Percentiles rank a stretch among this genome's conserved stretches.
These are phyloP conservation scores for Acacia confusa DNA, from an alignment of 306 rosid species.

Conservation along the genomic window DNA sequence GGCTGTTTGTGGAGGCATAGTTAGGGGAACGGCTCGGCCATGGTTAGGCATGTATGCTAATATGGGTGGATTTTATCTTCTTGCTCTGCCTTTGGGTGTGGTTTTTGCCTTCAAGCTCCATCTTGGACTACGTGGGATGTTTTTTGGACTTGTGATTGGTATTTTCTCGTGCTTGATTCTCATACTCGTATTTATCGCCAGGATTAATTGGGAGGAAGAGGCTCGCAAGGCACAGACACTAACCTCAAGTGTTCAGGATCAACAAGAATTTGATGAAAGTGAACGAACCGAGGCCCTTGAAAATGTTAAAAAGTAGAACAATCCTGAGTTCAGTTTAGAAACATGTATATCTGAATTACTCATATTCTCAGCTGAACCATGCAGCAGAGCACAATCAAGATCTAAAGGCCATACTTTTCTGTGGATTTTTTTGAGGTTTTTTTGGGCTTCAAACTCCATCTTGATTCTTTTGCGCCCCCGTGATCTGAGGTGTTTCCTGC, in stretches of 20 bases:
- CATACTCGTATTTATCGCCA: slow-evolving; percentile 45
- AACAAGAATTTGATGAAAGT: slow-evolving; percentile 32
- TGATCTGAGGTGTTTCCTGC: background rate
- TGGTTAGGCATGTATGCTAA: slow-evolving; percentile 76
- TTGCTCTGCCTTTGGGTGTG: slow-evolving; percentile 73
- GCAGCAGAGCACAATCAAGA: background rate
- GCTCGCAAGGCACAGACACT: slow-evolving; percentile 52
- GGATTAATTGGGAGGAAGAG: slow-evolving; percentile 66
- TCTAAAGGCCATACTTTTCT: background rate
- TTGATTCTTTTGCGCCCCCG: background rate
- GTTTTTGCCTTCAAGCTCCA: slow-evolving; percentile 63
- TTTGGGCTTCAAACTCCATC: background rate
- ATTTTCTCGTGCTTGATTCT: slow-evolving; percentile 43
- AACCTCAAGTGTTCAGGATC: slow-evolving; percentile 15
- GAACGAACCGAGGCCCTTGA: slow-evolving; percentile 19
- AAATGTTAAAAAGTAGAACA: slow-evolving; percentile 26
- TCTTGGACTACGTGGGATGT: slow-evolving; percentile 66
- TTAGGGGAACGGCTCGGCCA: slow-evolving; percentile 76
- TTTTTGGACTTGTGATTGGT: slow-evolving; percentile 65
- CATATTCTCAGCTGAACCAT: slow-evolving; percentile 13
- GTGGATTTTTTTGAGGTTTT: background rate
- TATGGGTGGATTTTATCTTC: slow-evolving; percentile 73
- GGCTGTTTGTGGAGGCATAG: slow-evolving; percentile 79
- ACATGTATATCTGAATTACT: background rate
- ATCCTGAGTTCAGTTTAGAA: background rate